Conservation (phyloP, 2,329 filamentous ascomycete species). For the Emergomyces pasteurianus region DNA sequence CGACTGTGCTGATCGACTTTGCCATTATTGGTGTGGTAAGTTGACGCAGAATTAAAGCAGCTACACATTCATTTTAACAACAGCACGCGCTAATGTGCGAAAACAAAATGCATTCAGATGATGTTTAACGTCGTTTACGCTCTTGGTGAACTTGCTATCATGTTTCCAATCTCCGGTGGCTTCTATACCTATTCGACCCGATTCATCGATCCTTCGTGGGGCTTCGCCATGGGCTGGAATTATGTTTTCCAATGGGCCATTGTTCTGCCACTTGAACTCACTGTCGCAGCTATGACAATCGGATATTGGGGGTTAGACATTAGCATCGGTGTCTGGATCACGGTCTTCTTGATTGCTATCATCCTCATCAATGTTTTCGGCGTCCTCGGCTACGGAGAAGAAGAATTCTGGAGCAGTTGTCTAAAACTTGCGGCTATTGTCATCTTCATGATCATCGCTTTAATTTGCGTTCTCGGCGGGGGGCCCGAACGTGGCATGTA, state of each 20-base stretch:
- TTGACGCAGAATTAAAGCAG: background rate
- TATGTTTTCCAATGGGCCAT: conserved; percentile 79
- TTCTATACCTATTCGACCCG: conserved; percentile 51
- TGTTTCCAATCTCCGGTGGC: conserved; percentile 51
- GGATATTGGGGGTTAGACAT: conserved; percentile 50
- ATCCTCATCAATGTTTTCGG: conserved; percentile 70
- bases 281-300: conserved; percentile 67
- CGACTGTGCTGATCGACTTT: conserved; percentile 32
- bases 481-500: conserved; percentile 25
- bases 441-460: conserved; percentile 74
- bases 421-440: conserved; percentile 73
- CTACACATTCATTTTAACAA: background rate
- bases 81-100: background rate
- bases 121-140: conserved; percentile 48
- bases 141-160: conserved; percentile 49
- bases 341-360: conserved; percentile 61
- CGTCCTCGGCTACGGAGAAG: conserved; percentile 72
- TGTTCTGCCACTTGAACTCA: conserved; percentile 69
- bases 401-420: conserved; percentile 68
- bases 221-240: conserved; percentile 35
- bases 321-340: conserved; percentile 40
- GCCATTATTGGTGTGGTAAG: conserved; percentile 38
- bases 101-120: conserved; percentile 28
- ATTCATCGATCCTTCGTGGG: conserved; percentile 49
- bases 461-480: conserved; percentile 45